phyloP scores from a whole-genome alignment of 2,329 filamentous ascomycete species.

The Cryphonectria nitschkei region DNA sequence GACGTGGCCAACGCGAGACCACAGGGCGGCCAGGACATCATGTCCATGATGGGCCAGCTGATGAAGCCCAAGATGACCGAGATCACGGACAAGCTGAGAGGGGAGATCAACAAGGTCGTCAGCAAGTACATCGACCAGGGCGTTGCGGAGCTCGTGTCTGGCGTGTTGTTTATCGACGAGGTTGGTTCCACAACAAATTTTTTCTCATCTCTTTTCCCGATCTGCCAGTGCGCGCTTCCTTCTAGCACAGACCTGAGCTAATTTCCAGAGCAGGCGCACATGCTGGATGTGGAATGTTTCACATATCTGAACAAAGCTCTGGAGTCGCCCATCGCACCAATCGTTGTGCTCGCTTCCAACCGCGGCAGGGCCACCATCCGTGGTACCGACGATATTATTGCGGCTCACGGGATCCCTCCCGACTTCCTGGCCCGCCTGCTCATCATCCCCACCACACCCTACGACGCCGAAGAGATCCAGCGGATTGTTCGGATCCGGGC shows the following conservation, averaged over 20 bases:
- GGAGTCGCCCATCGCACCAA: slow-evolving; percentile 91
- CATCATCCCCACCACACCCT: slow-evolving; percentile 93
- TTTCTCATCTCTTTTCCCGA: neutral
- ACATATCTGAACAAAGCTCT: slow-evolving; percentile 98
- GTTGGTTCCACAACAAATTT: slow-evolving; percentile 50
- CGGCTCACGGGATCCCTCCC: slow-evolving; percentile 90
- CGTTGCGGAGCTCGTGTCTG: slow-evolving; percentile 95
- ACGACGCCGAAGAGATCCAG: slow-evolving; percentile 87
- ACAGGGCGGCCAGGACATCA: slow-evolving; percentile 97
- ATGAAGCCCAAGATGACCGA: slow-evolving; percentile 99
- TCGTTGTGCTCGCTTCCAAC: slow-evolving; percentile 97
- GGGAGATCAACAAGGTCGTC: slow-evolving; percentile 98
- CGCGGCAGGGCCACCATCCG: slow-evolving; percentile 91
- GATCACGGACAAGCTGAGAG: slow-evolving; percentile 94
- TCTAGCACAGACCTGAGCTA: slow-evolving; percentile 27
- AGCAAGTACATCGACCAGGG: slow-evolving; percentile 99
- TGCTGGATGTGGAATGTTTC: slow-evolving; percentile 99
- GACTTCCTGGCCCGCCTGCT: slow-evolving; percentile 93
- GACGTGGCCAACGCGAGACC: slow-evolving; percentile 95
- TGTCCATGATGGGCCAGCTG: slow-evolving; percentile 99
- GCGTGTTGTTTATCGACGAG: slow-evolving; percentile 98
- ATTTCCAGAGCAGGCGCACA: slow-evolving; percentile 74
- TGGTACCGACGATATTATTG: slow-evolving; percentile 79
- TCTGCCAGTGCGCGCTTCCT: neutral
- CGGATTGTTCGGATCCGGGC: slow-evolving; percentile 86